Evolutionary conservation across 352 stramenopile genomes (phyloP).

Genomic region (Globisporangium lucens): DNA sequence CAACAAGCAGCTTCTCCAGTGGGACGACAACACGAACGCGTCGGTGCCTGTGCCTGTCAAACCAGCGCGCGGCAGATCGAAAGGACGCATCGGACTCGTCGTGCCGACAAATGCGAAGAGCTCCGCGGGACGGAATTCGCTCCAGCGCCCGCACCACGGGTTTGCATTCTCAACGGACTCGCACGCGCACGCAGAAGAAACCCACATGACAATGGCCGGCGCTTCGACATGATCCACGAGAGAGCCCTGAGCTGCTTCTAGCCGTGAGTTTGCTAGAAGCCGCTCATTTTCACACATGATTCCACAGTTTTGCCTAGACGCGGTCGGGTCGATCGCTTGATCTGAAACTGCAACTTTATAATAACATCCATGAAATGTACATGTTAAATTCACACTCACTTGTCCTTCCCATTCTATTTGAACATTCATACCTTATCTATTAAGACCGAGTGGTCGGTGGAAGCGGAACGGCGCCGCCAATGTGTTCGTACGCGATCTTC

Average conservation of each 20-base stretch:
- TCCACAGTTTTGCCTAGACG: not conserved
- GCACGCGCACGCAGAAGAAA: constrained; percentile 49
- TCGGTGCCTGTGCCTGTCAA: constrained; percentile 43
- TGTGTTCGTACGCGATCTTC: not conserved
- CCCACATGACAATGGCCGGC: constrained; percentile 46
- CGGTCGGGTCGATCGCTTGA: not conserved
- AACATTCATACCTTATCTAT: not conserved
- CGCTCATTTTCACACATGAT: no score
- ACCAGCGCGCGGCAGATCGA: constrained; percentile 11
- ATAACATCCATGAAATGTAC: not conserved
- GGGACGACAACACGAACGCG: constrained; percentile 61
- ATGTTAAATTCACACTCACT: not conserved
- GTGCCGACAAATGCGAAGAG: constrained; percentile 32
- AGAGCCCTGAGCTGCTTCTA: not conserved
- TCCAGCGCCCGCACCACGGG: constrained; percentile 49
- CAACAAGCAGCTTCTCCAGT: constrained; percentile 48
- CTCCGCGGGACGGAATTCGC: constrained; percentile 12
- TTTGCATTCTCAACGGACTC: constrained; percentile 75
- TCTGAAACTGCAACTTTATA: not conserved
- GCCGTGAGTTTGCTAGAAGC: no score
- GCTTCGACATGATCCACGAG: constrained; percentile 24
- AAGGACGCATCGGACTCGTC: constrained; percentile 29
- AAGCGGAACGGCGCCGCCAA: not conserved
- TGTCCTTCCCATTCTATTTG: not conserved
- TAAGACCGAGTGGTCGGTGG: not conserved